Evolutionary conservation across 768 basidiomycete genomes (phyloP), one percentile per base, ranked within the genome.

Genomic region (Russula griseocarnosa): DNA sequence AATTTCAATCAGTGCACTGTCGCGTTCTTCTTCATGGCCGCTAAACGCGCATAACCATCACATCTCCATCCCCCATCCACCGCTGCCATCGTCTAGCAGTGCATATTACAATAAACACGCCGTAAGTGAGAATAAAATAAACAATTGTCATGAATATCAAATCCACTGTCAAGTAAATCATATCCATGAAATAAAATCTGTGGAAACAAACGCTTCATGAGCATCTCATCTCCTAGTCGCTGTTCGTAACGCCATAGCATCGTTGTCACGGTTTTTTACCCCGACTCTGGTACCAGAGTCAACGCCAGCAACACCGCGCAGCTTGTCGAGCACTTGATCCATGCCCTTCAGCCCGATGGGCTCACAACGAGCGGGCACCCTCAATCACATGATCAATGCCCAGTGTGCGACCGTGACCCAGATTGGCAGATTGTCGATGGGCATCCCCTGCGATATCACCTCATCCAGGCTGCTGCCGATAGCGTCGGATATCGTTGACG

Each of bases 321-420:
- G 60, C 53, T 61, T 60, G 46, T 69, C 66, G 18, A 69, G 62
- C 36, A 67, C 58, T 56, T 69, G 59, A 9, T 69, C 68, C 66
- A 69, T 67, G 51, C 66, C 68, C 47, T 63, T 65, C 32, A 61
- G 49, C 60, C 64, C 64, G 14, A 65, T 42, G 14, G 55, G 64
- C 13, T 65, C 66, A 8, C 58, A 55, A 36, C 66, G 66, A 28
- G 55, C 20, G 16, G 59, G 58, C 67, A 10, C 44, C 52, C 9
- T 68, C 65, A 0, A 69, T 69, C 51, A 69, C 62, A 56, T 69
- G 68, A 49, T 63, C 68, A 18, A 69, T 69, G 58, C 67, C 57
- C 55, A 57, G 28, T 14, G 62, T 28, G 18, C 59, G 68, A n/a
- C 59, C 62, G 5, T 54, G 62, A 20, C n/a, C 5, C 26, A 49